Base-by-base conservation (phyloP, 2,329 filamentous ascomycete genomes). In the Fusarium vanettenii region DNA sequence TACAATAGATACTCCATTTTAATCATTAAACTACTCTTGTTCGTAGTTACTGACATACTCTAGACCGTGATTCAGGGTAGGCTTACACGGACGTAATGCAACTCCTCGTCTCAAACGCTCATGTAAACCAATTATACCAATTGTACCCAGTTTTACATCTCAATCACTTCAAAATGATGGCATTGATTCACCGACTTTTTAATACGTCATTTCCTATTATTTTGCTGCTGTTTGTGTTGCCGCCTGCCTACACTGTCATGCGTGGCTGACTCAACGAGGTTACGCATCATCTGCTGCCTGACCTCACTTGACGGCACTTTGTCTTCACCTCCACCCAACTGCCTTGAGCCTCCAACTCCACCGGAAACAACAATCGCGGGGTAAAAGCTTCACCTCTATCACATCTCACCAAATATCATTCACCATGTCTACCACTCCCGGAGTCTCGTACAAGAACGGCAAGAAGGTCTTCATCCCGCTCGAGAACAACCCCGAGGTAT, bases 401-500 rank as follows among this genome's bases (percentile, higher is more conserved):
- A 20, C 22, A 18, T 59, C 52, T 8, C 31, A 20, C 35, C 14
- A 35, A 64, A 20, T 48, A 22, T 11, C 57, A 60, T 37, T 20
- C 72, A 67, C 45, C 55, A 74, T 74, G 72, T 67, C 69, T 33
- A 62, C 66, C 16, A 73, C 72, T 9, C 66, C 72, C 14, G 69
- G 66, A 63, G 66, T 76, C 39, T 69, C 73, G 50, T 69, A 57
- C 35, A 45, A 64, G 61, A 61, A 73, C 41, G 74, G 74, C 27
- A 79, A 78, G 39, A 85, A 85, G 73, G 74, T 71, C 29, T 80
- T 85, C 55, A 84, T 85, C 22, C 84, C 84, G 1, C 80, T 85
- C 10, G 86, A 89, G 74, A 88, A 89, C 82, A 95, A 96, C 82
- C 94, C 94, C 0, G 92, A 93, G 79, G 91, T 96, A 57, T 95